phyloP scores from a whole-genome alignment of 768 basidiomycete genomes.

The Phylloporus scabripes region DNA sequence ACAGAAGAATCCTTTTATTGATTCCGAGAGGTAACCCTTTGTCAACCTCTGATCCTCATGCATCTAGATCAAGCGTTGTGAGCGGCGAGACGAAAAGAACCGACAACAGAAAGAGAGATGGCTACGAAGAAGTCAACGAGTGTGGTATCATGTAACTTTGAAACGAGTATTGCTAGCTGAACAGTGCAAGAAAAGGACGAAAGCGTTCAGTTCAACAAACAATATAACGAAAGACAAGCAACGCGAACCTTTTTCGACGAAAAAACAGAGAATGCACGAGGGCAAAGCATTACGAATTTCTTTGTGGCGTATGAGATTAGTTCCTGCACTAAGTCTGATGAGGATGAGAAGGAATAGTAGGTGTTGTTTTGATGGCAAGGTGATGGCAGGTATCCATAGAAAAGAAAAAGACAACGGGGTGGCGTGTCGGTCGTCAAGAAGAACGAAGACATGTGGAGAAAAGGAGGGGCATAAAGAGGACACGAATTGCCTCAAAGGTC shows the following conservation, averaged over 20 bases:
- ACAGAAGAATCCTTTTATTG: neutral
- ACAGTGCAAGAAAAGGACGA: neutral
- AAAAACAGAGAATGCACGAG: neutral
- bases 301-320: constrained; percentile 21
- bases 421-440: constrained; percentile 10
- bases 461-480: neutral
- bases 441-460: neutral
- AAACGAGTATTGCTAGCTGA: neutral
- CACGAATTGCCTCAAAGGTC: constrained; percentile 40
- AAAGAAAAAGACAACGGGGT: neutral
- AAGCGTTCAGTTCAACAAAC: neutral
- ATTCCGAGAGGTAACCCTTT: neutral
- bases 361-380: constrained; percentile 9
- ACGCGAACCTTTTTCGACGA: neutral
- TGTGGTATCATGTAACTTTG: neutral
- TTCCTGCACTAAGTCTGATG: constrained; percentile 13
- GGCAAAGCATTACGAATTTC: constrained; percentile 16
- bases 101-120: neutral
- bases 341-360: constrained; percentile 11
- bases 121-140: neutral
- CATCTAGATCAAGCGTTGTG: neutral
- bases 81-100: neutral
- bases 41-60: neutral
- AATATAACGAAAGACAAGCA: neutral
- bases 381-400: constrained; percentile 8